Percentiles rank a stretch among this genome's conserved stretches.
These are phyloP conservation scores for Zizania latifolia DNA, from an alignment of 176 grass and related monocot species.

Conservation along the genomic window DNA sequence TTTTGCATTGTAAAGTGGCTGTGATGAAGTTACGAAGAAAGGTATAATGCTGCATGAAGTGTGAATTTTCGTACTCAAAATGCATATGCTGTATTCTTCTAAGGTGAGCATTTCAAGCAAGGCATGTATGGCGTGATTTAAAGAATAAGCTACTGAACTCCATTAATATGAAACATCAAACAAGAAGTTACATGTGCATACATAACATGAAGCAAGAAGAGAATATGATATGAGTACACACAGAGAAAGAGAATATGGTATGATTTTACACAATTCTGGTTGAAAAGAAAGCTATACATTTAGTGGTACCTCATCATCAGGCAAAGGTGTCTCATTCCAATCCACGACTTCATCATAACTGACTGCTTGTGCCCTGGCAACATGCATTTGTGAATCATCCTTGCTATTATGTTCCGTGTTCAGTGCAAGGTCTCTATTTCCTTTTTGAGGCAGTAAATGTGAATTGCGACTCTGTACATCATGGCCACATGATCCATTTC, in stretches of 20 bases:
- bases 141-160: background rate
- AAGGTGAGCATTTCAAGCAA: background rate
- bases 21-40: background rate
- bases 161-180: background rate
- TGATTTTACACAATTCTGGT: background rate
- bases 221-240: background rate
- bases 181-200: constrained; percentile 5
- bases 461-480: background rate
- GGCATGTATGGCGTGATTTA: background rate
- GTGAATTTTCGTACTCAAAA: background rate
- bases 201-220: constrained; percentile 11
- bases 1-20: background rate
- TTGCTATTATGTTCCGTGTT: constrained; percentile 1
- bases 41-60: background rate
- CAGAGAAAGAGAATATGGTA: background rate
- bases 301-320: constrained; percentile 28
- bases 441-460: constrained; percentile 5
- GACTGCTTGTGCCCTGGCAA: constrained; percentile 20
- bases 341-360: constrained; percentile 41
- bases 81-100: background rate
- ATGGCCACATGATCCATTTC: constrained; percentile 19
- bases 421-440: constrained; percentile 14
- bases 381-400: constrained; percentile 5
- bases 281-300: background rate
- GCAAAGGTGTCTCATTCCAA: constrained; percentile 32